Evolutionary conservation across 345 rosid species (phyloP).

Genomic region (Corchorus capsularis): DNA sequence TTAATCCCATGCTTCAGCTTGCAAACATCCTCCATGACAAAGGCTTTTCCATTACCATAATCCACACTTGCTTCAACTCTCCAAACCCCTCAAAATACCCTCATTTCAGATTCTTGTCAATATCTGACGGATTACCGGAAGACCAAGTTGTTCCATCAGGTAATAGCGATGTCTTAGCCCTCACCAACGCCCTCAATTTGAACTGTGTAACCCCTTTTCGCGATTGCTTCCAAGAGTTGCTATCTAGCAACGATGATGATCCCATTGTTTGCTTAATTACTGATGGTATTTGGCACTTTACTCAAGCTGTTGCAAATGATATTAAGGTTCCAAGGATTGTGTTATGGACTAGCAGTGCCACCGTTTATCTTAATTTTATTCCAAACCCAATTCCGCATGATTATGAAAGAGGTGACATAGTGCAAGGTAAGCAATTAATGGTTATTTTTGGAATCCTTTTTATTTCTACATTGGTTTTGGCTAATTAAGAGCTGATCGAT

Average conservation of each 20-base stretch:
- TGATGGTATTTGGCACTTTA: constrained; percentile 44
- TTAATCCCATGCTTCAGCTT: constrained; percentile 44
- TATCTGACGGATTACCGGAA: constrained; percentile 29
- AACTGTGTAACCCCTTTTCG: constrained; percentile 41
- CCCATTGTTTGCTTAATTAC: constrained; percentile 44
- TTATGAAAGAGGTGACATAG: constrained; percentile 35
- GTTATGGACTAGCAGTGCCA: constrained; percentile 40
- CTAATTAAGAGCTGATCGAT: too few species aligned
- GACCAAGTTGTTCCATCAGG: constrained; percentile 20
- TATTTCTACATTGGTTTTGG: too few species aligned
- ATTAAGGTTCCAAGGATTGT: constrained; percentile 45
- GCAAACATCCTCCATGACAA: constrained; percentile 47
- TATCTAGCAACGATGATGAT: constrained; percentile 29
- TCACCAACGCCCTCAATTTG: constrained; percentile 24
- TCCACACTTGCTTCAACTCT: constrained; percentile 55
- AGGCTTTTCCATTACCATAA: constrained; percentile 55
- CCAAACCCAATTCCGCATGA: constrained; percentile 25
- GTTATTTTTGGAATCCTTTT: too few species aligned
- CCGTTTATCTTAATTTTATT: constrained; percentile 31
- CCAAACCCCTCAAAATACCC: constrained; percentile 50
- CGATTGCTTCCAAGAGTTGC: constrained; percentile 37
- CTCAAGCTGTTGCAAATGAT: constrained; percentile 34
- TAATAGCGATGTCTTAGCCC: constrained; percentile 19
- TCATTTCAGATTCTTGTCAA: constrained; percentile 43
- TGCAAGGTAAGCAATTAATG: constrained; percentile 28